These are phyloP conservation scores for Globisporangium middletonii DNA, from an alignment of 352 stramenopile species.

Conservation along the genomic window DNA sequence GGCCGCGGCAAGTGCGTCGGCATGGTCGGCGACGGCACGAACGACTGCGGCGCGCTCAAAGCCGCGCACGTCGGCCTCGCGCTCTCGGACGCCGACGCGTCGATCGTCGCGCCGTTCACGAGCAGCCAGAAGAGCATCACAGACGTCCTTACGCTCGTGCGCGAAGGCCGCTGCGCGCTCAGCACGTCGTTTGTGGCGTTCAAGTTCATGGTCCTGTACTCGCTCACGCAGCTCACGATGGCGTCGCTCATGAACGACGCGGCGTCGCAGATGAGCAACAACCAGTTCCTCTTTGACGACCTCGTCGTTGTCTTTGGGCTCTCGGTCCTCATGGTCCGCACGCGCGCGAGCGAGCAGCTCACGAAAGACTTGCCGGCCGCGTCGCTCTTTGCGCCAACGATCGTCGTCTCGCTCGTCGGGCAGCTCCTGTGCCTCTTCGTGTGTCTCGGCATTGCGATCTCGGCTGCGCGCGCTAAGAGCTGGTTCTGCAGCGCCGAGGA, in stretches of 20 bases:
- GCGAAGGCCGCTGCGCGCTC: slow-evolving; percentile 86
- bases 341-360: slow-evolving; percentile 28
- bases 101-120: slow-evolving; percentile 89
- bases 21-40: slow-evolving; percentile 75
- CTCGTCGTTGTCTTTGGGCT: slow-evolving; percentile 64
- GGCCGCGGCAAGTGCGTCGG: slow-evolving; percentile 40
- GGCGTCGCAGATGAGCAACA: slow-evolving; percentile 66
- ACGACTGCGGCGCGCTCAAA: slow-evolving; percentile 90
- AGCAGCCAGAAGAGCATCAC: slow-evolving; percentile 77
- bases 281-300: slow-evolving; percentile 78
- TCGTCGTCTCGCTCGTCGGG: slow-evolving; percentile 49
- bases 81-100: slow-evolving; percentile 86
- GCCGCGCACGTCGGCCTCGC: slow-evolving; percentile 88
- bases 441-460: slow-evolving; percentile 53
- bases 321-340: slow-evolving; percentile 71
- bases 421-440: slow-evolving; percentile 51
- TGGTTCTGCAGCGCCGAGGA: slow-evolving; percentile 63
- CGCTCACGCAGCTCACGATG: slow-evolving; percentile 79
- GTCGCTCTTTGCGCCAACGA: slow-evolving; percentile 56
- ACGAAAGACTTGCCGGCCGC: slow-evolving; percentile 39
- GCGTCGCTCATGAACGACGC: slow-evolving; percentile 58
- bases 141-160: slow-evolving; percentile 79
- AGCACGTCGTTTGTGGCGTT: slow-evolving; percentile 87
- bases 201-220: slow-evolving; percentile 92
- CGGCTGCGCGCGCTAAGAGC: slow-evolving; percentile 32